Conservation (phyloP, 108 stramenopile species). For the Cyclotella cryptica region DNA sequence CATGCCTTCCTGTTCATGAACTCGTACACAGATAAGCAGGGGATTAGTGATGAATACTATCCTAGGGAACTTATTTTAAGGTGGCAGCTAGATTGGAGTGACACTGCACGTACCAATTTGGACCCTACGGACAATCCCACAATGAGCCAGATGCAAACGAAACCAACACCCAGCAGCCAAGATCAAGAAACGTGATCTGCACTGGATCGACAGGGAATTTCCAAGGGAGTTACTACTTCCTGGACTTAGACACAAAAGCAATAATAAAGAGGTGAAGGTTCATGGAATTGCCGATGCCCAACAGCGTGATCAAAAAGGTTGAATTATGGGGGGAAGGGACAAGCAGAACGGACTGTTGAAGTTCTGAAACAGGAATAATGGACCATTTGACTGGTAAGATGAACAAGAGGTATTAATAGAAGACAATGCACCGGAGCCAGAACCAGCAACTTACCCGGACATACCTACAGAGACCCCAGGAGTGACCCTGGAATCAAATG, state of each 20-base stretch:
- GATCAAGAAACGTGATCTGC: too few relatives aligned
- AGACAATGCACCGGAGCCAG: constrained; percentile 5
- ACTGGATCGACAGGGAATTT: too few relatives aligned
- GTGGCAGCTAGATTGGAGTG: constrained; percentile 12
- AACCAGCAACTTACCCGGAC: not conserved
- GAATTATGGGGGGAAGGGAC: constrained; percentile 24
- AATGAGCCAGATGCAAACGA: constrained; percentile 39
- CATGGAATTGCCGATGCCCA: constrained; percentile 36
- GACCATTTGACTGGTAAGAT: not conserved
- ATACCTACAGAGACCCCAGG: too few relatives aligned
- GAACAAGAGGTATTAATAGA: constrained; percentile 21
- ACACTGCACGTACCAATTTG: constrained; percentile 44
- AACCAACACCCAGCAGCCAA: too few relatives aligned
- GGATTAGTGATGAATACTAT: constrained; percentile 21
- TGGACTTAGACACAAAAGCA: too few relatives aligned
- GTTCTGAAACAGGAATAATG: not conserved
- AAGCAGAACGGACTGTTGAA: not conserved
- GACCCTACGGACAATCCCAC: constrained; percentile 43
- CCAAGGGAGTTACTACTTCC: constrained; percentile 55
- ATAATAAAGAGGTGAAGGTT: constrained; percentile 25
- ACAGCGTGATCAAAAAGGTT: constrained; percentile 36
- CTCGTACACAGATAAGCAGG: not conserved
- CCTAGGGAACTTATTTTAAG: too few relatives aligned
- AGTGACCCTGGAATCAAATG: too few relatives aligned
- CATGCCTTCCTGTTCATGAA: constrained; percentile 38